A percentile compares a stretch with the other conserved stretches of the same genome.
These are phyloP conservation scores for Beauveria rudraprayagi DNA, from an alignment of 2,329 filamentous ascomycete genomes.

Conservation along the genomic window DNA sequence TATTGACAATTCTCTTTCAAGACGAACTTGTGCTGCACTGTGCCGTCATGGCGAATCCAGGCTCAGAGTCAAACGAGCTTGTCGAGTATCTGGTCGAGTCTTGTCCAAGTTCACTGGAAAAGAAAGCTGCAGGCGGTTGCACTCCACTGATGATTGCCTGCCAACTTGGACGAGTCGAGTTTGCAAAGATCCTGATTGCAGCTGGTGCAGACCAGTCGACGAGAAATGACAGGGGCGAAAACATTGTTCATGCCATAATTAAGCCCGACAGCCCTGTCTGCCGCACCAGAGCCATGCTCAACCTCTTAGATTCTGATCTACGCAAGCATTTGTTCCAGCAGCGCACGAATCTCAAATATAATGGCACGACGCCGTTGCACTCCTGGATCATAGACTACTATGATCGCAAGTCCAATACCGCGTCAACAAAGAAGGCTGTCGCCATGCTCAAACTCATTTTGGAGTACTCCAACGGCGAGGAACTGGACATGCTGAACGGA, in stretches of 20 bases:
- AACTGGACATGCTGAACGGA: conserved; percentile 52
- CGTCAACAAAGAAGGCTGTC: conserved; percentile 18
- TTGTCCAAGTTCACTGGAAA: conserved; percentile 54
- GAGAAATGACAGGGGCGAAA: conserved; percentile 53
- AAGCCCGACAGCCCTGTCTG: conserved; percentile 23
- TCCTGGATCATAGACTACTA: conserved; percentile 38
- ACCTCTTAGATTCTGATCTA: conserved; percentile 49
- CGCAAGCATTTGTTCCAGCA: conserved; percentile 51
- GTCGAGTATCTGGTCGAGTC: conserved; percentile 59
- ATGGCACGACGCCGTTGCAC: conserved; percentile 56
- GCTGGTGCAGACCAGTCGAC: conserved; percentile 62
- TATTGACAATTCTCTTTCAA: neutral
- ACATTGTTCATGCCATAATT: conserved; percentile 57
- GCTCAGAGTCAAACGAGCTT: conserved; percentile 39
- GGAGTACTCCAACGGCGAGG: conserved; percentile 46
- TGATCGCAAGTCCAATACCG: conserved; percentile 11
- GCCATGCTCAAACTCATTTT: conserved; percentile 43
- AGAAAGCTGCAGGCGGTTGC: conserved; percentile 46
- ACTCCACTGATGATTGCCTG: conserved; percentile 67
- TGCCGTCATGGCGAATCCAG: conserved; percentile 42
- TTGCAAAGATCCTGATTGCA: conserved; percentile 53
- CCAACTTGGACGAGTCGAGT: conserved; percentile 42
- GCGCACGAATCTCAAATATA: conserved; percentile 42
- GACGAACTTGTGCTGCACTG: conserved; percentile 58
- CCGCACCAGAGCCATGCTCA: conserved; percentile 40